phyloP scores from a whole-genome alignment of 2,329 filamentous ascomycete genomes.

The Neofusicoccum sp. region DNA sequence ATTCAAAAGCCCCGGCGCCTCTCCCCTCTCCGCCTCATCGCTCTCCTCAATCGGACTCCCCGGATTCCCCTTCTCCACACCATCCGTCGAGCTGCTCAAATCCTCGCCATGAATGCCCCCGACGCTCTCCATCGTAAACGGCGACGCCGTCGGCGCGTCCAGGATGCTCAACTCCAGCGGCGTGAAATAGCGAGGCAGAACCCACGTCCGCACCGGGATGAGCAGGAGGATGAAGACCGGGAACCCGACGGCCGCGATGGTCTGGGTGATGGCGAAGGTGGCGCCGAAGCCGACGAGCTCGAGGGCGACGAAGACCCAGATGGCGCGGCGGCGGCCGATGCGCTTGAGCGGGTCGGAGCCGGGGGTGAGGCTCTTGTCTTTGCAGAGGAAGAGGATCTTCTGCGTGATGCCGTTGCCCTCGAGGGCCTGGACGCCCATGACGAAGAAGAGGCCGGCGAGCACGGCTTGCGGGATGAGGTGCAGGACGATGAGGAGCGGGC shows the following conservation, averaged over 20 bases:
- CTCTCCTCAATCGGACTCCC: slow-evolving; percentile 23
- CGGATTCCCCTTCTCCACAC: not conserved
- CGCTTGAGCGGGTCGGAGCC: slow-evolving; percentile 47
- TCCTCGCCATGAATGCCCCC: slow-evolving; percentile 37
- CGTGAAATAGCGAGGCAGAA: slow-evolving; percentile 53
- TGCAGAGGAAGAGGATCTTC: slow-evolving; percentile 51
- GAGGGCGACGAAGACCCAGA: slow-evolving; percentile 51
- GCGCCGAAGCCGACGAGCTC: slow-evolving; percentile 53
- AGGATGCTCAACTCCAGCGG: slow-evolving; percentile 49
- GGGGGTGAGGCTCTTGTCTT: slow-evolving; percentile 48
- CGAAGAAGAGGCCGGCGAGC: slow-evolving; percentile 58
- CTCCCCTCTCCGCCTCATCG: slow-evolving; percentile 30
- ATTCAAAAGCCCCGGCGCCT: slow-evolving; percentile 19
- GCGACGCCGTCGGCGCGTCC: slow-evolving; percentile 55
- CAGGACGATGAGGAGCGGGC: slow-evolving; percentile 53
- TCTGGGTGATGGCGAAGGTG: slow-evolving; percentile 59
- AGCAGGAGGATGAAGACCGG: slow-evolving; percentile 57
- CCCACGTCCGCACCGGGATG: slow-evolving; percentile 53
- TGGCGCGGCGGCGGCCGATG: slow-evolving; percentile 44
- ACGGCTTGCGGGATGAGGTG: slow-evolving; percentile 55
- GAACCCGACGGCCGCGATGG: slow-evolving; percentile 59
- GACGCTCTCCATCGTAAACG: slow-evolving; percentile 53
- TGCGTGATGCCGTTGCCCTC: slow-evolving; percentile 54
- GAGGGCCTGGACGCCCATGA: slow-evolving; percentile 54
- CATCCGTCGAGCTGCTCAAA: not conserved